Percentiles rank a stretch among this genome's conserved stretches.
Evolutionary conservation across 371 early-diverging fungal genomes (phyloP).

Genomic region (Mortierella sp.): DNA sequence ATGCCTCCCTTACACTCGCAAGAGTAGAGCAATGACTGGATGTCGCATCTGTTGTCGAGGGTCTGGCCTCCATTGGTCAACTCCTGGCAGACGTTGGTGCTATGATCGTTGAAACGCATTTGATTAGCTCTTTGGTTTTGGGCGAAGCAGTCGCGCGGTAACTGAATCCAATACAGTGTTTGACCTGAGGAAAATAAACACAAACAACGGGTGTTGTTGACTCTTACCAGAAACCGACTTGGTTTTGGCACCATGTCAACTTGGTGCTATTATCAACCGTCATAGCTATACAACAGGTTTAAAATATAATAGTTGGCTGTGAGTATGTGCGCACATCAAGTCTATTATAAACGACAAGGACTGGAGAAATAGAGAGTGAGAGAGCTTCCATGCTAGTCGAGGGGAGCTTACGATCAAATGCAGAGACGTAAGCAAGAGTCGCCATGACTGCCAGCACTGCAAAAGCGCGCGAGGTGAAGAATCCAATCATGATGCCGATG

Average conservation of each 20-base stretch:
- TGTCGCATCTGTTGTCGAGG: slow-evolving; percentile 43
- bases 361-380: neutral
- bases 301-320: neutral
- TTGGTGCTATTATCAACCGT: slow-evolving; percentile 47
- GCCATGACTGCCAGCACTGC: slow-evolving; percentile 17
- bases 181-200: neutral
- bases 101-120: neutral
- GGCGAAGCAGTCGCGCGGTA: neutral
- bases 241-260: slow-evolving; percentile 55
- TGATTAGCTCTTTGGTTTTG: neutral
- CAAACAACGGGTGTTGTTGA: neutral
- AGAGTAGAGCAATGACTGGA: slow-evolving; percentile 22
- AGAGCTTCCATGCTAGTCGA: neutral
- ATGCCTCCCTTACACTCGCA: slow-evolving; percentile 43
- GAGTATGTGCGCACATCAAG: neutral
- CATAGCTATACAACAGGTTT: slow-evolving; percentile 15
- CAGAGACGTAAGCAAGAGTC: slow-evolving; percentile 23
- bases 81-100: slow-evolving; percentile 54
- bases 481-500: slow-evolving; percentile 14
- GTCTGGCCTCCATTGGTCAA: slow-evolving; percentile 32
- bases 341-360: neutral
- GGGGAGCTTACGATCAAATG: slow-evolving; percentile 37
- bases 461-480: slow-evolving; percentile 17
- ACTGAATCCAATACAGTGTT: neutral
- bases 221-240: slow-evolving; percentile 50